Evolutionary conservation across 2,329 filamentous ascomycete species (phyloP), one percentile per base, ranked within the genome.

Genomic region (Fusarium avenaceum): DNA sequence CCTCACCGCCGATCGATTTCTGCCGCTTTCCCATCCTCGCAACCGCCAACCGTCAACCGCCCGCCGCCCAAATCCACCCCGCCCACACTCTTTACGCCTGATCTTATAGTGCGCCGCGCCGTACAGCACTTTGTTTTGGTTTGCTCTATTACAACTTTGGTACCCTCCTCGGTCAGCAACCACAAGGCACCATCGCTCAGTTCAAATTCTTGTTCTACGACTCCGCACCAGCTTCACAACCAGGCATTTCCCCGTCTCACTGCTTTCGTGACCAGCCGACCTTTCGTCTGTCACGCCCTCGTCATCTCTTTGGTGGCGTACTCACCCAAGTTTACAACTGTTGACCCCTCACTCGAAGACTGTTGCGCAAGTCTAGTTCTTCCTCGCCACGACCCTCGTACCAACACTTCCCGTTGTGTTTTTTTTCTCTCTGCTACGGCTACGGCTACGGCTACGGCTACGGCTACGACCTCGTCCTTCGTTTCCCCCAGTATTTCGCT

Each of bases 1-100:
- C 71, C 71, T 73, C 71, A 73, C 71, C 71, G 71, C 71, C 69
- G 71, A 73, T 73, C 71, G 62, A 67, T 71, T 72, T 73, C 71
- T 73, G 71, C 69, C 71, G 67, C 56, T 57, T 52, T 68, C 63
- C 64, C 67, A 54, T 69, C 67, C 60, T 68, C 43, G 24, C 24
- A 30, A 45, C n/a, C n/a, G 26, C 19, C 50, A 35, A 45, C 26
- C 26, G 43, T 19, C 50, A 35, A 62, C 56, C 66, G 59, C 24
- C 65, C 58, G 65, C 62, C 61, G 66, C 66, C 66, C 63, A 62
- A 69, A 69, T 53, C 69, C 66, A 63, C 60, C 67, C 67, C 67
- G 57, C 62, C 57, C 68, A 70, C 69, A 67, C 68, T 67, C 57
- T 67, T 73, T 73, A 64, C 71, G 71, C 71, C 71, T 72, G 71